A percentile compares a stretch with the other conserved stretches of the same genome.
phyloP scores from a whole-genome alignment of 116 monocot species.

The Zostera marina region DNA sequence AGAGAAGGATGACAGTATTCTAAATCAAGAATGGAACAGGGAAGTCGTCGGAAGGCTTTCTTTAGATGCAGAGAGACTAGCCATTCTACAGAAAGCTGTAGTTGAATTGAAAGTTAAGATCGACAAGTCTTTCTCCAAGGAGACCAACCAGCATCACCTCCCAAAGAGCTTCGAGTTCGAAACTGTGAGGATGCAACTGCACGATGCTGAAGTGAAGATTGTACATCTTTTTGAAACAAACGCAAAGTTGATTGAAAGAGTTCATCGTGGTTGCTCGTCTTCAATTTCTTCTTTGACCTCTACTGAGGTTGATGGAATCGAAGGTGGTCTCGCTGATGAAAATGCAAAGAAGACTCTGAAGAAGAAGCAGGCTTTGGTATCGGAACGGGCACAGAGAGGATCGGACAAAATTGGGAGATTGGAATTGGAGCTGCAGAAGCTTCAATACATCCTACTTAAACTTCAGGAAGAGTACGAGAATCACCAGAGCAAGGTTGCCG shows the following conservation, averaged over 20 bases:
- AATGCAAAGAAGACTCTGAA: not conserved
- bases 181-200: slow-evolving; percentile 28
- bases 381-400: not conserved
- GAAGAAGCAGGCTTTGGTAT: not conserved
- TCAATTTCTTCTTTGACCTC: too few relatives aligned
- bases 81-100: slow-evolving; percentile 19
- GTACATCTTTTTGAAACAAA: slow-evolving; percentile 19
- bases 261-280: too few relatives aligned
- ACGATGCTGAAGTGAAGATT: slow-evolving; percentile 38
- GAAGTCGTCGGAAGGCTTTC: slow-evolving; percentile 31
- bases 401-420: not conserved
- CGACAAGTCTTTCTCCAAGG: too few relatives aligned
- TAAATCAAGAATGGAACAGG: slow-evolving; percentile 29
- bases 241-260: too few relatives aligned
- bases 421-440: not conserved
- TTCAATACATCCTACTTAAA: not conserved
- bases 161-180: slow-evolving; percentile 22
- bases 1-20: slow-evolving; percentile 13
- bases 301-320: too few relatives aligned
- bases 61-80: slow-evolving; percentile 42
- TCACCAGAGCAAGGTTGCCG: not conserved
- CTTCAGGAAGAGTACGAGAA: not conserved
- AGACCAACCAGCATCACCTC: slow-evolving; percentile 1
- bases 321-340: too few relatives aligned
- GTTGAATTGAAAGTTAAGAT: slow-evolving; percentile 42